These are phyloP conservation scores for Tulasnella sp. DNA, from an alignment of 768 basidiomycete genomes.

Conservation along the genomic window DNA sequence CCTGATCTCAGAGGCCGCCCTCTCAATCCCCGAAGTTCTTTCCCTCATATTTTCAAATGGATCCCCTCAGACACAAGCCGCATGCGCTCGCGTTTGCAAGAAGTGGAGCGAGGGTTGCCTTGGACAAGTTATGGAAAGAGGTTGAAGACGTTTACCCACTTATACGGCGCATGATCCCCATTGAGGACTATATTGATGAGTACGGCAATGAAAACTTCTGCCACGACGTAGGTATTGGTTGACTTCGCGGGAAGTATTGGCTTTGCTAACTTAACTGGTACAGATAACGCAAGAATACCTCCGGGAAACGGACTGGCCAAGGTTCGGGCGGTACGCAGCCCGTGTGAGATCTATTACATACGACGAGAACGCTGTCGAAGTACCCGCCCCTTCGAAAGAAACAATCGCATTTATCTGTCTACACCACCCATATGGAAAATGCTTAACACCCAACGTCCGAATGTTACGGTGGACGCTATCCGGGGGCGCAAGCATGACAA, in stretches of 20 bases:
- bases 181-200: neutral
- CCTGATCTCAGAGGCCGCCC: neutral
- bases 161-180: neutral
- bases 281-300: neutral
- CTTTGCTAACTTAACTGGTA: neutral
- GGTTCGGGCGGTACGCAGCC: neutral
- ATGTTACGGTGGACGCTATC: neutral
- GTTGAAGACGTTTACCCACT: neutral
- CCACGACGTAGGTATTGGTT: neutral
- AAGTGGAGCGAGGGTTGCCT: neutral
- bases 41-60: neutral
- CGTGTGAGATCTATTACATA: neutral
- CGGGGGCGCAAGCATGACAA: neutral
- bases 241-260: too few relatives aligned
- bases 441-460: neutral
- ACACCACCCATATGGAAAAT: neutral
- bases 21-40: neutral
- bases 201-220: neutral
- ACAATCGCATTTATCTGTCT: neutral
- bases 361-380: neutral
- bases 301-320: neutral
- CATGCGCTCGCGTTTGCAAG: neutral
- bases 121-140: neutral
- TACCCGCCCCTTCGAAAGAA: neutral
- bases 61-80: neutral